Evolutionary conservation across 2,329 filamentous ascomycete species (phyloP).

Genomic region (Fusarium anguioides): DNA sequence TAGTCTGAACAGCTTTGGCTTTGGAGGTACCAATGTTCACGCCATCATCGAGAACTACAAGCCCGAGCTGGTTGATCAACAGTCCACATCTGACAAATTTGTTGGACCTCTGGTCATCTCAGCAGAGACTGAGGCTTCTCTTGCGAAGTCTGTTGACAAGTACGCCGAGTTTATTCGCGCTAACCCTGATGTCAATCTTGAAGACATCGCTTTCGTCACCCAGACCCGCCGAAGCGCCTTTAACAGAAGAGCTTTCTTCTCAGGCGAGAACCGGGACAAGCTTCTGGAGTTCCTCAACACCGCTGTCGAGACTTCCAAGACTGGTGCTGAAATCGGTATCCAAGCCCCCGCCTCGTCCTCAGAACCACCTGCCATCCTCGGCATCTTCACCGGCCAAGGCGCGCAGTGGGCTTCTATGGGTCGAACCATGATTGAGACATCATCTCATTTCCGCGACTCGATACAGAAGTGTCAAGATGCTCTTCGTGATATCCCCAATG

Average conservation of each 20-base stretch:
- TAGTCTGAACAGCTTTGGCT: conserved; percentile 54
- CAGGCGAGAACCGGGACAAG: too few relatives aligned
- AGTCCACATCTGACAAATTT: too few relatives aligned
- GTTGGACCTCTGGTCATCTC: neutral
- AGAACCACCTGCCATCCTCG: neutral
- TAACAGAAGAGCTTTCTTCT: too few relatives aligned
- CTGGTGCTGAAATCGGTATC: neutral
- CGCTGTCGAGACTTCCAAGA: too few relatives aligned
- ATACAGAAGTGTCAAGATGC: neutral
- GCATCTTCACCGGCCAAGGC: neutral
- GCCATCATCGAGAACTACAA: conserved; percentile 4
- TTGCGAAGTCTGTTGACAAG: too few relatives aligned
- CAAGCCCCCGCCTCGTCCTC: neutral
- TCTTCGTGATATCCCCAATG: too few relatives aligned
- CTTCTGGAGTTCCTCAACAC: too few relatives aligned
- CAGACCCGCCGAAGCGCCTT: too few relatives aligned
- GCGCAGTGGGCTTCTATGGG: conserved; percentile 4
- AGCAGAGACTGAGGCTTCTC: neutral
- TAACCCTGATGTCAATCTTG: too few relatives aligned
- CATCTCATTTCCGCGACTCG: neutral
- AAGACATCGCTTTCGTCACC: too few relatives aligned
- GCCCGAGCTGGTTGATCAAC: too few relatives aligned
- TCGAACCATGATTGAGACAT: neutral
- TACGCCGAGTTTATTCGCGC: too few relatives aligned
- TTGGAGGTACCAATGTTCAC: conserved; percentile 54